These are phyloP conservation scores for Xylaria palmicola DNA, from an alignment of 495 filamentous ascomycete genomes.

Conservation along the genomic window DNA sequence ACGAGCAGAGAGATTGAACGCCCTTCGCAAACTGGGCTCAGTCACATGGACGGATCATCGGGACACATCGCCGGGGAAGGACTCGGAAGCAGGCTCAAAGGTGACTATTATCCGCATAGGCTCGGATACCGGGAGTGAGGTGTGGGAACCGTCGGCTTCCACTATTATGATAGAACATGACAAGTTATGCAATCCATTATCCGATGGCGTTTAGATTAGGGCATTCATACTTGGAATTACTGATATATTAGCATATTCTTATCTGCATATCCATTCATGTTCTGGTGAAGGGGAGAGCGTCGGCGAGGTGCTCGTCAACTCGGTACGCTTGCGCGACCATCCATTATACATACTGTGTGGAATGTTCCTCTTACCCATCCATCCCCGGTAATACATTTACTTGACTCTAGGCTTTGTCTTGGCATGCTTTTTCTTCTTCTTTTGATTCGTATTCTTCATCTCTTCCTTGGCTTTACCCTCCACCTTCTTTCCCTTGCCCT, in stretches of 20 bases:
- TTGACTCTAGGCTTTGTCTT: neutral
- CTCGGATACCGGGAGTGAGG: slow-evolving; percentile 20
- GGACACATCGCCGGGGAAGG: neutral
- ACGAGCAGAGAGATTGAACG: slow-evolving; percentile 25
- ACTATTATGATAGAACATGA: slow-evolving; percentile 22
- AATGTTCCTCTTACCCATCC: neutral
- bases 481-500: neutral
- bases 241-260: neutral
- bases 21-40: slow-evolving; percentile 21
- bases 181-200: slow-evolving; percentile 10
- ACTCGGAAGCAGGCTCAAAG: neutral
- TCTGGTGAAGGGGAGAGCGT: too few species aligned
- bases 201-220: slow-evolving; percentile 2
- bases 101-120: slow-evolving; percentile 27
- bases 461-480: too few species aligned
- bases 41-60: slow-evolving; percentile 27
- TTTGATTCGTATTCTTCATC: too few species aligned
- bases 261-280: too few species aligned
- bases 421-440: neutral
- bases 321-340: too few species aligned
- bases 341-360: too few species aligned
- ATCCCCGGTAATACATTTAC: neutral
- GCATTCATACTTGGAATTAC: neutral
- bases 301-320: too few species aligned
- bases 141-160: slow-evolving; percentile 28